phyloP scores from a whole-genome alignment of 2,329 filamentous ascomycete genomes.

The Rhinocladiella mackenziei region DNA sequence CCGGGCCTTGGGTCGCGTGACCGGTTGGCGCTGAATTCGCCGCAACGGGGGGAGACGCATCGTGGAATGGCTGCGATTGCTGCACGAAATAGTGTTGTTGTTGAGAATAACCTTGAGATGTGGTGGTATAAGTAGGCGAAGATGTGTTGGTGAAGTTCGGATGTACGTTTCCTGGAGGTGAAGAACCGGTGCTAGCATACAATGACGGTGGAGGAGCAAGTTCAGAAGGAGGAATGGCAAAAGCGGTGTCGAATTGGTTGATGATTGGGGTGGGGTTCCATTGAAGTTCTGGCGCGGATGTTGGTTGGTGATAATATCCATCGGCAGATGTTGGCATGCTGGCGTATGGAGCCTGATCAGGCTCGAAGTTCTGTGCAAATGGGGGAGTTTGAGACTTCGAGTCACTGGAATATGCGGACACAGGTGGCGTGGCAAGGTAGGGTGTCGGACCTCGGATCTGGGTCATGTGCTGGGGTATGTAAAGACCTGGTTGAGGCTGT shows the following conservation, averaged over 20 bases:
- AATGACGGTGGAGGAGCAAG: conserved; percentile 26
- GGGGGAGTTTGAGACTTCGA: conserved; percentile 67
- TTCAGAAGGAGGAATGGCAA: conserved; percentile 63
- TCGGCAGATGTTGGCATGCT: conserved; percentile 36
- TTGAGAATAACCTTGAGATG: conserved; percentile 15
- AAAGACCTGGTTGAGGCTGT: conserved; percentile 9
- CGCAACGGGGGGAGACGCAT: conserved; percentile 12
- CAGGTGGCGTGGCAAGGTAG: conserved; percentile 60
- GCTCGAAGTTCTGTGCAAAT: conserved; percentile 15
- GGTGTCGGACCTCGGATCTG: conserved; percentile 16
- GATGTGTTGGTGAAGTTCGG: conserved; percentile 20
- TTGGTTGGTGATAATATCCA: conserved; percentile 42
- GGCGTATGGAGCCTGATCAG: conserved; percentile 15
- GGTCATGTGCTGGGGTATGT: conserved; percentile 16
- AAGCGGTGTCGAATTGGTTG: conserved; percentile 94
- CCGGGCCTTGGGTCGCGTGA: too few relatives aligned
- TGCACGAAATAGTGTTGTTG: conserved; percentile 24
- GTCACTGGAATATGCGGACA: conserved; percentile 67
- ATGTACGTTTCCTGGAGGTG: conserved; percentile 35
- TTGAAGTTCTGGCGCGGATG: conserved; percentile 42
- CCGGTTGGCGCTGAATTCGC: conserved; percentile 1
- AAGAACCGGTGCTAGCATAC: conserved; percentile 23
- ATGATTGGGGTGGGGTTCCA: conserved; percentile 81
- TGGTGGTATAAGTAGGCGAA: conserved; percentile 15
- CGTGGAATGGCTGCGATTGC: conserved; percentile 15